Percentiles rank a stretch among this genome's conserved stretches.
Evolutionary conservation across 2,329 filamentous ascomycete genomes (phyloP).

Genomic region (Colletotrichum abscissum): DNA sequence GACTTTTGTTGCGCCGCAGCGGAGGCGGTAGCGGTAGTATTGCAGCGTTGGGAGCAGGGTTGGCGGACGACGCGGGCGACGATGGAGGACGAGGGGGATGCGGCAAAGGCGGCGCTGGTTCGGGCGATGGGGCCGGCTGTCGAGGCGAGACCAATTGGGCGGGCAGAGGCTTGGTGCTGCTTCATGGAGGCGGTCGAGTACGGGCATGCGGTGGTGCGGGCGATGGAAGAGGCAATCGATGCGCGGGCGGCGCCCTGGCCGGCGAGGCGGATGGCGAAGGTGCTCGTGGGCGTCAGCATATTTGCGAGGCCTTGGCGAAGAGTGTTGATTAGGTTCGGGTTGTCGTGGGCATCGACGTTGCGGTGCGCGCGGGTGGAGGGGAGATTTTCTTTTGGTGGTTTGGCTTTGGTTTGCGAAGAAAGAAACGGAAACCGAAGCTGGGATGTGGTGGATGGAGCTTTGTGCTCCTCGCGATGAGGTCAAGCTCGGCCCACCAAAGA

Average conservation of each 20-base stretch:
- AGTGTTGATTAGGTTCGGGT: neutral
- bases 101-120: slow-evolving; percentile 33
- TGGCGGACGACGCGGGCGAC: slow-evolving; percentile 38
- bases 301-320: neutral
- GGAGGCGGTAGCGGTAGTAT: slow-evolving; percentile 25
- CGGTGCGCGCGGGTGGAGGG: neutral
- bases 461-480: slow-evolving; percentile 24
- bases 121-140: slow-evolving; percentile 22
- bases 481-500: slow-evolving; percentile 33
- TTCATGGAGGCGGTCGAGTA: slow-evolving; percentile 41
- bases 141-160: slow-evolving; percentile 32
- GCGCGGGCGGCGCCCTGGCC: slow-evolving; percentile 39
- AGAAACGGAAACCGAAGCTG: slow-evolving; percentile 26
- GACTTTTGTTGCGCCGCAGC: slow-evolving; percentile 31
- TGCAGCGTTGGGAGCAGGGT: slow-evolving; percentile 30
- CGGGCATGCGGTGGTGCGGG: slow-evolving; percentile 39
- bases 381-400: neutral
- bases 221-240: slow-evolving; percentile 27
- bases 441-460: slow-evolving; percentile 24
- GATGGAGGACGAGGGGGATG: slow-evolving; percentile 36
- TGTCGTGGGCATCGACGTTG: neutral
- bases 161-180: slow-evolving; percentile 21
- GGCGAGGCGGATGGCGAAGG: slow-evolving; percentile 45
- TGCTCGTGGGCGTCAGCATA: slow-evolving; percentile 46
- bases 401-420: neutral